Conservation (phyloP, 441 rosid genomes). For the Pelargonium myrrhifolium region DNA sequence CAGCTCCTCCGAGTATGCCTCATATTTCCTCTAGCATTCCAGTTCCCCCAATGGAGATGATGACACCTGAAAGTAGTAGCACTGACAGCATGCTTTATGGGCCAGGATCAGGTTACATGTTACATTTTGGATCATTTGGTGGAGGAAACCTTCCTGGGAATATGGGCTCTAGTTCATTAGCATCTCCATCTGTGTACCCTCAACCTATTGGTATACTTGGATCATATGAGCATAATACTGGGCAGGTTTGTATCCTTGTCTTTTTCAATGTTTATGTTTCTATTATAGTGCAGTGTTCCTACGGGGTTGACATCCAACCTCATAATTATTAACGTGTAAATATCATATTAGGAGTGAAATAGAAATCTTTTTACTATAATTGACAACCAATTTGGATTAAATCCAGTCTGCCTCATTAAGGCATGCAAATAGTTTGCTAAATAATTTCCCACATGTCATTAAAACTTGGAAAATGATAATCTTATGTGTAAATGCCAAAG, state of each 20-base stretch:
- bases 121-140: slow-evolving; percentile 52
- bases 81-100: slow-evolving; percentile 34
- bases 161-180: slow-evolving; percentile 34
- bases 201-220: slow-evolving; percentile 74
- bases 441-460: not conserved
- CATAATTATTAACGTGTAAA: not conserved
- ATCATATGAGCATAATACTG: slow-evolving; percentile 50
- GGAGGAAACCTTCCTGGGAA: slow-evolving; percentile 39
- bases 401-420: no score
- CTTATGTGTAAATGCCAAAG: not conserved
- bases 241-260: slow-evolving; percentile 39
- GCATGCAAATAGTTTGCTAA: not conserved
- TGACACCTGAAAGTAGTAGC: slow-evolving; percentile 36
- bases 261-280: not conserved
- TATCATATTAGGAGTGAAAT: not conserved
- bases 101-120: slow-evolving; percentile 43
- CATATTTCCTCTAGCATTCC: slow-evolving; percentile 34
- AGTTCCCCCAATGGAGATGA: slow-evolving; percentile 33
- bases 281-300: slow-evolving; percentile 3
- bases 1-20: slow-evolving; percentile 32
- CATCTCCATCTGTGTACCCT: slow-evolving; percentile 47
- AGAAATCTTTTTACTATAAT: not conserved
- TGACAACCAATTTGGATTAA: not conserved
- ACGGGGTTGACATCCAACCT: slow-evolving; percentile 2
- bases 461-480: slow-evolving; percentile 1